phyloP scores from a whole-genome alignment of 108 stramenopile species.

The Nannochloropsis gaditana region DNA sequence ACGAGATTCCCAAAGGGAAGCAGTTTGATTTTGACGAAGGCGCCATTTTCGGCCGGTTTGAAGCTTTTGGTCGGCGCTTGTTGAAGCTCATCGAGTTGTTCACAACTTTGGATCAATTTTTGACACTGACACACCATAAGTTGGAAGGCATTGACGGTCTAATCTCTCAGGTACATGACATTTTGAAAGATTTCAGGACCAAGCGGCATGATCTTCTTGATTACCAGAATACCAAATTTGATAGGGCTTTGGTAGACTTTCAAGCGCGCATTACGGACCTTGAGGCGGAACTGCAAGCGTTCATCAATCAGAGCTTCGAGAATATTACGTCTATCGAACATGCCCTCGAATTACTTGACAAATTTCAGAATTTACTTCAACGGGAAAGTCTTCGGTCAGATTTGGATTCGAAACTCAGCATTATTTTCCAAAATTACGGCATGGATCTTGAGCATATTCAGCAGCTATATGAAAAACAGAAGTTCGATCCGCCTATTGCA shows the following conservation, averaged over 20 bases:
- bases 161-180: constrained; percentile 65
- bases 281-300: constrained; percentile 68
- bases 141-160: constrained; percentile 80
- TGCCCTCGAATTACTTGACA: constrained; percentile 68
- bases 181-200: constrained; percentile 66
- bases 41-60: constrained; percentile 78
- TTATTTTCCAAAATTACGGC: constrained; percentile 84
- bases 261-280: constrained; percentile 69
- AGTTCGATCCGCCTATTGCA: constrained; percentile 75
- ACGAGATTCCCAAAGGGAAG: constrained; percentile 66
- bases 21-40: constrained; percentile 78
- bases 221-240: constrained; percentile 70
- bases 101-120: constrained; percentile 76
- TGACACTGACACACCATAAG: constrained; percentile 65
- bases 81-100: constrained; percentile 85
- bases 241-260: constrained; percentile 81
- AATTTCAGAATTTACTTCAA: constrained; percentile 76
- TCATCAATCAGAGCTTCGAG: constrained; percentile 81
- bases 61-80: constrained; percentile 76
- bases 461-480: constrained; percentile 80
- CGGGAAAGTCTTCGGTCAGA: constrained; percentile 73
- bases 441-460: constrained; percentile 81
- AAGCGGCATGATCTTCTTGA: constrained; percentile 77
- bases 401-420: constrained; percentile 74
- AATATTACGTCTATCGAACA: constrained; percentile 74